phyloP scores from a whole-genome alignment of 805 yeast genomes.

The Starmera dryadoides region DNA sequence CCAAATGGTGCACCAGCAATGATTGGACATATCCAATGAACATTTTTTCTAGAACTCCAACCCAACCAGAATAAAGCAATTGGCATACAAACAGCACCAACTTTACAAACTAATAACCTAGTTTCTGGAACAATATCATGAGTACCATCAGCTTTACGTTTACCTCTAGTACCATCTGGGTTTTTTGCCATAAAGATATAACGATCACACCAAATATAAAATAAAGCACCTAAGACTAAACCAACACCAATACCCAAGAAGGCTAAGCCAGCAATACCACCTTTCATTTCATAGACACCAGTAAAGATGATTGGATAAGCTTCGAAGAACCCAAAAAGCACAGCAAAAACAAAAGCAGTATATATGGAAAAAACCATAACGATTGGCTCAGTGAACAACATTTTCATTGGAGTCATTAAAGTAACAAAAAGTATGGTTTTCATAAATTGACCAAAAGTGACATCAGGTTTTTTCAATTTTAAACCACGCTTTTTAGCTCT shows the following conservation, averaged over 20 bases:
- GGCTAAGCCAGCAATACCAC: conserved; percentile 61
- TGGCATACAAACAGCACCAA: conserved; percentile 64
- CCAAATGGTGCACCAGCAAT: conserved; percentile 78
- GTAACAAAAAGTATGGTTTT: conserved; percentile 41
- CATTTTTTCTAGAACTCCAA: conserved; percentile 55
- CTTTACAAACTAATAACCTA: conserved; percentile 50
- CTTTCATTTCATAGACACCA: conserved; percentile 51
- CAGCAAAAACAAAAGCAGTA: conserved; percentile 71
- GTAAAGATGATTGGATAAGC: conserved; percentile 70
- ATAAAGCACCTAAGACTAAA: conserved; percentile 43
- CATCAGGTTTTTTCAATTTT: conserved; percentile 31
- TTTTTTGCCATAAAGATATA: conserved; percentile 44
- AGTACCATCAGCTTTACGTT: conserved; percentile 41
- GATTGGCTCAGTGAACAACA: conserved; percentile 70
- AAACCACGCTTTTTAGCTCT: conserved; percentile 59
- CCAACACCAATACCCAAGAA: conserved; percentile 72
- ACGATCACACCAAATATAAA: conserved; percentile 45
- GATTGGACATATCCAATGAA: conserved; percentile 74
- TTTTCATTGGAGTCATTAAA: conserved; percentile 54
- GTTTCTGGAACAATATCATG: conserved; percentile 53
- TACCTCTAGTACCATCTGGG: conserved; percentile 56
- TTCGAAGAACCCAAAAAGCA: conserved; percentile 72
- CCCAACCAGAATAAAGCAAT: conserved; percentile 74
- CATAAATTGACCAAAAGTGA: conserved; percentile 30
- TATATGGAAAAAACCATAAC: conserved; percentile 63